These are phyloP conservation scores for Persicaria maculosa DNA, from an alignment of 148 eudicot genomes.

Conservation along the genomic window DNA sequence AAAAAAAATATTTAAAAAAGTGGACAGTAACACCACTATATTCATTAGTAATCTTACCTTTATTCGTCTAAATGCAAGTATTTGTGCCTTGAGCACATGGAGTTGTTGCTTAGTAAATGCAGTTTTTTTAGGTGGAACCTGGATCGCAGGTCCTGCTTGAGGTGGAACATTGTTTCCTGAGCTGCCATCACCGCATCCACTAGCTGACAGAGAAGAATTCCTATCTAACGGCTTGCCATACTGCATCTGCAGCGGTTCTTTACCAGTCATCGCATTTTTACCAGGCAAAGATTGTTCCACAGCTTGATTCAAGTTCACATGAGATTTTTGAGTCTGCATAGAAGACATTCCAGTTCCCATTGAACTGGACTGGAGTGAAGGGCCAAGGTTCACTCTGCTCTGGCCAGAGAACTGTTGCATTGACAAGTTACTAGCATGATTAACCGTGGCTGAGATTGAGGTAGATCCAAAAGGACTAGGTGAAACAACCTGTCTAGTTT, in stretches of 20 bases:
- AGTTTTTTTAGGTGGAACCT: slow-evolving; percentile 30
- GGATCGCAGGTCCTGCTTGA: slow-evolving; percentile 41
- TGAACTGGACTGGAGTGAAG: slow-evolving; percentile 43
- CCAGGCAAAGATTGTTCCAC: slow-evolving; percentile 39
- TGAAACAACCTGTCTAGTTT: slow-evolving; percentile 49
- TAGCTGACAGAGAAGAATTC: slow-evolving; percentile 47
- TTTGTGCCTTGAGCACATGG: slow-evolving; percentile 95
- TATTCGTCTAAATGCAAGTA: slow-evolving; percentile 84
- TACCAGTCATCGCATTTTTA: slow-evolving; percentile 35
- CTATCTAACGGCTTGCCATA: slow-evolving; percentile 49
- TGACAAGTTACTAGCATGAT: slow-evolving; percentile 27
- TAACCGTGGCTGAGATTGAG: slow-evolving; percentile 28
- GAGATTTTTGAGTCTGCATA: slow-evolving; percentile 44
- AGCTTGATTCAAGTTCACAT: slow-evolving; percentile 70
- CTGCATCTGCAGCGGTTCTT: slow-evolving; percentile 60
- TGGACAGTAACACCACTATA: slow-evolving; percentile 11
- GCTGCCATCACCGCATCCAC: slow-evolving; percentile 42
- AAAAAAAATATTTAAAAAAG: slow-evolving; percentile 14
- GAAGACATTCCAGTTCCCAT: slow-evolving; percentile 58
- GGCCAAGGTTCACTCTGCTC: slow-evolving; percentile 49
- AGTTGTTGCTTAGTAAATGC: slow-evolving; percentile 87
- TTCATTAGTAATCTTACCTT: slow-evolving; percentile 42
- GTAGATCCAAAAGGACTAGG: slow-evolving; percentile 42
- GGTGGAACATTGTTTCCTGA: slow-evolving; percentile 34
- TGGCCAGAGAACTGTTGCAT: slow-evolving; percentile 46